Evolutionary conservation across 805 yeast species (phyloP), one percentile per base, ranked within the genome.

Genomic region (Kodamaea hsintzibuensis): DNA sequence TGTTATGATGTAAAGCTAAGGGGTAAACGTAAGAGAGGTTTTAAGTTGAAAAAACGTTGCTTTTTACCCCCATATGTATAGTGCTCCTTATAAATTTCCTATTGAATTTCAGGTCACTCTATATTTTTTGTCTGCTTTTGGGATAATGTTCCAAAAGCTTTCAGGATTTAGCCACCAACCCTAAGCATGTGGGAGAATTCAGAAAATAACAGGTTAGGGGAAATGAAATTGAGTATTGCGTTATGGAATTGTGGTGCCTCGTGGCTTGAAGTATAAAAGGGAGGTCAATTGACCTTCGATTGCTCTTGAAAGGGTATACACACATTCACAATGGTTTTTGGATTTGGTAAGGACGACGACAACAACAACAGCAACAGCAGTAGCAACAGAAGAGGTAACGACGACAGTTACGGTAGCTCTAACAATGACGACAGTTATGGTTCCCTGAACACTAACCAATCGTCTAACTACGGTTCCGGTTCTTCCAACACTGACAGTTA

Each of bases 241-340:
- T 40, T 16, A 40, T 40, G 22, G 39, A 42, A 25, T 47, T 47
- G 42, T 47, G 50, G 48, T 7, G 25, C 19, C 44, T 17, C 19
- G 44, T 17, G 44, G 44, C n/a, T 40, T 18, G 44, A 17, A 37
- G 16, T 47, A 40, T 47, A 42, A 38, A 46, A 35, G 38, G 40
- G 38, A 22, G 9, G 35, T 9, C 47, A 18, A 35, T 40, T 52
- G 18, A 13, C 49, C 37, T 16, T 13, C 3, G 9, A 37, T 18
- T 22, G 16, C n/a, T 37, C 43, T 39, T 18, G 37, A 18, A n/a
- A 35, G 3, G 18, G 33, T 51, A 16, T 33, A 9, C 25, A 19
- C 6, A 40, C 38, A 54, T 19, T 18, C 50, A 65, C 44, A 60
- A 70, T 69, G 74, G 74, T 64, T 57, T 69, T 70, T 56, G 74